Evolutionary conservation across 768 basidiomycete species (phyloP).

Genomic region (Grammothele lineata): DNA sequence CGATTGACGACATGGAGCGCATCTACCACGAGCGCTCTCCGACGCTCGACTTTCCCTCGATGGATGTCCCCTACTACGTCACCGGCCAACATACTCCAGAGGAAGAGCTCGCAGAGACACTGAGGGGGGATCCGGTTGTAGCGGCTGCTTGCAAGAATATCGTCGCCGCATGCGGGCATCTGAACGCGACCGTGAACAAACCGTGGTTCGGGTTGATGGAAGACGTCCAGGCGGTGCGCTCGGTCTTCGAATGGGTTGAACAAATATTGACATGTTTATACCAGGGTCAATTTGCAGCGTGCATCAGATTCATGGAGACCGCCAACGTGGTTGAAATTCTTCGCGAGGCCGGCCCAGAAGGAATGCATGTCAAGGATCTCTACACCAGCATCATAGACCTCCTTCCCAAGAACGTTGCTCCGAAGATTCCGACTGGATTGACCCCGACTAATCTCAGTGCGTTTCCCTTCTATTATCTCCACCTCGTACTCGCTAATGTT

Average conservation of each 20-base stretch:
- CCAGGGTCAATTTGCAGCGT: slow-evolving; percentile 70
- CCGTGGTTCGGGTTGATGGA: slow-evolving; percentile 70
- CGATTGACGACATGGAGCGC: slow-evolving; percentile 61
- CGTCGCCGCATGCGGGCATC: slow-evolving; percentile 66
- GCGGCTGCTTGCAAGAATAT: slow-evolving; percentile 56
- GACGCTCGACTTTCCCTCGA: slow-evolving; percentile 23
- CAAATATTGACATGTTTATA: background rate
- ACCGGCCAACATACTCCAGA: background rate
- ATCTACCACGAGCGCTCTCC: slow-evolving; percentile 34
- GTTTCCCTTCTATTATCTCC: background rate
- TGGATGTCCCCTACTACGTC: slow-evolving; percentile 20
- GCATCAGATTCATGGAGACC: slow-evolving; percentile 68
- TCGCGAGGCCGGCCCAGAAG: slow-evolving; percentile 53
- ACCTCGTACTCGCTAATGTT: background rate
- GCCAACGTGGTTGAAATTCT: slow-evolving; percentile 69
- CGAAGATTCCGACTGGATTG: background rate
- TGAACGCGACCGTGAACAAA: slow-evolving; percentile 58
- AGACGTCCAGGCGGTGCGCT: slow-evolving; percentile 57
- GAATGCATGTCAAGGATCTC: slow-evolving; percentile 44
- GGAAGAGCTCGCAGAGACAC: slow-evolving; percentile 35
- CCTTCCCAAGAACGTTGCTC: background rate
- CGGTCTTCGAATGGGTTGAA: background rate
- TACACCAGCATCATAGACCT: slow-evolving; percentile 30
- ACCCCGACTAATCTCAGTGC: slow-evolving; percentile 46
- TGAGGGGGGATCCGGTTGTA: slow-evolving; percentile 56